phyloP scores from a whole-genome alignment of 441 rosid species.

The Adansonia grandidieri region DNA sequence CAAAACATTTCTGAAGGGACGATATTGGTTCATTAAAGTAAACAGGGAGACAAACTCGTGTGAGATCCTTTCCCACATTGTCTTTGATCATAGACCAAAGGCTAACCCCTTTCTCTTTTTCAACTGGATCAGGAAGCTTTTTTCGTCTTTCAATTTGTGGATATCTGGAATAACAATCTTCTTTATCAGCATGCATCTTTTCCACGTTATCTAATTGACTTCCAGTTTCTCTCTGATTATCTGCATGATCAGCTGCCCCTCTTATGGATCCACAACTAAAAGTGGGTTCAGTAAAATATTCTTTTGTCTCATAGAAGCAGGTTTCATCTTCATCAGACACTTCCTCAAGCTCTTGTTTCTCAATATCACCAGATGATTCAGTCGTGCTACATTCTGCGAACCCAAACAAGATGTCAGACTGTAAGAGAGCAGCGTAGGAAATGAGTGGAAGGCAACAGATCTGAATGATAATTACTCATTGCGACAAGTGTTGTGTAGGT shows the following conservation, averaged over 20 bases:
- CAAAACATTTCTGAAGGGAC: slow-evolving; percentile 93
- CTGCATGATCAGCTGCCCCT: slow-evolving; percentile 33
- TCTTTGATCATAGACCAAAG: slow-evolving; percentile 97
- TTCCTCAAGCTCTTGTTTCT: slow-evolving; percentile 83
- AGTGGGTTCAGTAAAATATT: slow-evolving; percentile 59
- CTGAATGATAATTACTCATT: neutral
- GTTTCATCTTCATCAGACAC: slow-evolving; percentile 74
- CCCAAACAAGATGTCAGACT: slow-evolving; percentile 29
- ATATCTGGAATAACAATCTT: slow-evolving; percentile 39
- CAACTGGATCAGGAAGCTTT: slow-evolving; percentile 90
- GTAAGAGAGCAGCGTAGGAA: slow-evolving; percentile 24
- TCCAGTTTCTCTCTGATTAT: slow-evolving; percentile 27
- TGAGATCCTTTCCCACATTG: slow-evolving; percentile 93
- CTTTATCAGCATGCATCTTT: slow-evolving; percentile 46
- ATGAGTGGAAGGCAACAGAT: neutral
- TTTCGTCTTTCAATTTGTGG: slow-evolving; percentile 63
- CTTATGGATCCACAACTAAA: slow-evolving; percentile 39
- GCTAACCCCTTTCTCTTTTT: slow-evolving; percentile 93
- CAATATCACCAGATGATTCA: slow-evolving; percentile 87
- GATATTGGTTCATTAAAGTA: slow-evolving; percentile 96
- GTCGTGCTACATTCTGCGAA: slow-evolving; percentile 92
- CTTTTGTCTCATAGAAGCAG: slow-evolving; percentile 73
- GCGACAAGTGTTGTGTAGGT: neutral
- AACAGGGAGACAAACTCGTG: slow-evolving; percentile 96
- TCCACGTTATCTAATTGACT: slow-evolving; percentile 38